phyloP scores from a whole-genome alignment of 2,329 filamentous ascomycete genomes.

The Neonectria ditissima region DNA sequence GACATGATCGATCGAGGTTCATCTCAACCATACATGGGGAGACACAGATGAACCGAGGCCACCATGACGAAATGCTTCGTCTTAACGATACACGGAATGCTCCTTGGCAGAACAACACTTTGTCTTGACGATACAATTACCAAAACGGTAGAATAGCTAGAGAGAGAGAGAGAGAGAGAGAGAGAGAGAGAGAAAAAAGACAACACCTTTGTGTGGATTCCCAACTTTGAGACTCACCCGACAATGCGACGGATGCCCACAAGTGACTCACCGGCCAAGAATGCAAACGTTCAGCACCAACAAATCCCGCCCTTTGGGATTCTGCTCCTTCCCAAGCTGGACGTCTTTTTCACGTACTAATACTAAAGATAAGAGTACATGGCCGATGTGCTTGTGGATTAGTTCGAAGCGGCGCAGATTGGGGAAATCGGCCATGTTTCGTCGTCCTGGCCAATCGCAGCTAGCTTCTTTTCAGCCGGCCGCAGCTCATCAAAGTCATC shows the following conservation, averaged over 20 bases:
- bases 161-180: background rate
- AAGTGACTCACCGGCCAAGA: background rate
- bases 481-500: background rate
- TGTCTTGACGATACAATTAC: background rate
- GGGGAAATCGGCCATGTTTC: background rate
- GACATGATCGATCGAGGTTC: too few relatives aligned
- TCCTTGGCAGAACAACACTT: background rate
- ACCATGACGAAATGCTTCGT: background rate
- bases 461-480: background rate
- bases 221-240: too few relatives aligned
- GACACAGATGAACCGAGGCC: too few relatives aligned
- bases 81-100: background rate
- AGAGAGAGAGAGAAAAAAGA: background rate
- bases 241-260: too few relatives aligned
- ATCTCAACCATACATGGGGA: too few relatives aligned
- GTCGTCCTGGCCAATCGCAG: background rate
- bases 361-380: background rate
- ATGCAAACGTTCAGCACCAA: background rate
- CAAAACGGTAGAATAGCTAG: background rate
- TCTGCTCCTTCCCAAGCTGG: background rate
- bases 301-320: background rate
- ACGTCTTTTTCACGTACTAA: background rate
- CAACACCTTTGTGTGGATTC: too few relatives aligned
- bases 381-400: background rate
- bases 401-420: background rate